phyloP scores from a whole-genome alignment of 2,329 filamentous ascomycete species.

The Lasiodiplodia sp. region DNA sequence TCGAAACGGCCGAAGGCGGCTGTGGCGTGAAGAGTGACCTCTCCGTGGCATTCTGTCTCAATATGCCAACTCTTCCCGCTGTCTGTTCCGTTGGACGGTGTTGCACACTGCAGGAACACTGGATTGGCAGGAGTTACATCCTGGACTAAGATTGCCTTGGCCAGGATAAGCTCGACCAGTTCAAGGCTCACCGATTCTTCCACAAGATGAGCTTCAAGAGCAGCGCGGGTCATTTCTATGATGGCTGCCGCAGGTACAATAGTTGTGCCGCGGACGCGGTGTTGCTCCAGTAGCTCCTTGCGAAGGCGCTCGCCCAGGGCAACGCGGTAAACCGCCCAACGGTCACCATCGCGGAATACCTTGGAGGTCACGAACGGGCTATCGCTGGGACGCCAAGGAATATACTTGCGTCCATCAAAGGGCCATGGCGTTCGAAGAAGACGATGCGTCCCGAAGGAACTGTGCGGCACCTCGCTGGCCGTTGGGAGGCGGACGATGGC shows the following conservation, averaged over 20 bases:
- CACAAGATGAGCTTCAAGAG: neutral
- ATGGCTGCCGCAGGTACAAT: neutral
- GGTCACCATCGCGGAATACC: neutral
- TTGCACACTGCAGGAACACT: too few relatives aligned
- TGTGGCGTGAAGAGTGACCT: neutral
- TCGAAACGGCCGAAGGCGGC: neutral
- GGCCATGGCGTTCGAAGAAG: neutral
- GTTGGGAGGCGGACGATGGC: neutral
- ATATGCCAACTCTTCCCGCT: neutral
- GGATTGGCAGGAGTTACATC: too few relatives aligned
- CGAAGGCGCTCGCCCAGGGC: neutral
- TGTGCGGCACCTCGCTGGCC: neutral
- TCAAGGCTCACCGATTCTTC: too few relatives aligned
- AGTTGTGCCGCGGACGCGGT: neutral
- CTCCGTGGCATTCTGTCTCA: neutral
- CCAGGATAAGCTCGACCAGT: too few relatives aligned
- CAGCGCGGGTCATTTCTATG: neutral
- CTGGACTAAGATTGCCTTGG: too few relatives aligned
- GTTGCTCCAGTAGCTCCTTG: neutral
- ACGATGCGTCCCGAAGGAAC: neutral
- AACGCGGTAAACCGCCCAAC: neutral
- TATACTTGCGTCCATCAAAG: neutral
- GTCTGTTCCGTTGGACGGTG: too few relatives aligned
- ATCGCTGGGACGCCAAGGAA: slow-evolving; percentile 2
- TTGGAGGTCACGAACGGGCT: neutral